Base-by-base conservation (phyloP, 768 basidiomycete species). In the Auriscalpium microsporum region DNA sequence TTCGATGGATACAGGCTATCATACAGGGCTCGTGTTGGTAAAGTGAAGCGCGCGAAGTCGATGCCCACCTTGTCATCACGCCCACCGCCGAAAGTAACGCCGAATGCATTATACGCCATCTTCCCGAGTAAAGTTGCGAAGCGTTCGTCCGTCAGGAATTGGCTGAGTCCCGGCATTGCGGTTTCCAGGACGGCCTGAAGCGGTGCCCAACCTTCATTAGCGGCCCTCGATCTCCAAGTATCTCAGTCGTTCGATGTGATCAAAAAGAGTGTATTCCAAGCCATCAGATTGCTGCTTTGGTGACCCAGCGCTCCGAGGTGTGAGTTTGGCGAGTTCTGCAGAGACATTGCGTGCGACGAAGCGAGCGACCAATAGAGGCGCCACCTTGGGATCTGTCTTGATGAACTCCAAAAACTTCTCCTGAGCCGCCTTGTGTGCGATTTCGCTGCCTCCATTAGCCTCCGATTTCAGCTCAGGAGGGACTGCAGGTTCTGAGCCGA, bases 101-200 rank as follows among this genome's bases (percentile, higher is more conserved):
- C 90, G 63, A 82, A 87, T 3, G 81, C 76, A 61, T 92, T 92
- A 69, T 90, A 91, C 3, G 74, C 69, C 74, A 92, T 82, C 67
- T 82, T 89, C 16, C 86, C 87, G 42, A 80, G 67, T 48, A 86
- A 75, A 16, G 74, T 73, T 10, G 78, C 72, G 58, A 87, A 79
- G 21, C 80, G 74, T 40, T 87, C 84, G 28, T 82, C 79, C 4
- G 79, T 78, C 28, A 89, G 71, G 54, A 87, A 84, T 54, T 82
- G 76, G 60, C 90, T 86, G 56, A 92, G 65, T 17, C 87, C 89
- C 10, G 84, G 85, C 45, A 91, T 68, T 2, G 84, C 84, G 36
- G 74, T 70, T 48, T 76, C 71, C 52, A 93, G 65, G 17, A 91
- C 76, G 16, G 75, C 69, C 33, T 73, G 68, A 45, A 90, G 64